phyloP scores from a whole-genome alignment of 2,329 filamentous ascomycete genomes.

The Nectriaceae sp. region DNA sequence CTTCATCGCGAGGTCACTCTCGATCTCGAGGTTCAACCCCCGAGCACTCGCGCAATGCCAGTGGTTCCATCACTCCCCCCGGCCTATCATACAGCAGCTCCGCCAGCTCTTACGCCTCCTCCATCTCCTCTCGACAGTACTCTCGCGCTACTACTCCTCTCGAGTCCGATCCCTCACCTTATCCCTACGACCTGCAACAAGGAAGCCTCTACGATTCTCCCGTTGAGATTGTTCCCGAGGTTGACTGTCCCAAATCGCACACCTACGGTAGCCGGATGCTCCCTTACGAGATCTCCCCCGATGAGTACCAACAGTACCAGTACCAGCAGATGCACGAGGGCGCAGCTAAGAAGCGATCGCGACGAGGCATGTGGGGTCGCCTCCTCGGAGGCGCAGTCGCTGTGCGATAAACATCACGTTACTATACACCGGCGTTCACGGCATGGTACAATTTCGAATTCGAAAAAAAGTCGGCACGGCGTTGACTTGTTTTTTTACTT shows the following conservation, averaged over 20 bases:
- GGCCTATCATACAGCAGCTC: slow-evolving; percentile 53
- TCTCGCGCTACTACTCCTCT: slow-evolving; percentile 56
- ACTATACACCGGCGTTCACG: slow-evolving; percentile 23
- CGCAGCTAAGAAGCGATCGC: slow-evolving; percentile 49
- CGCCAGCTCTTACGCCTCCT: slow-evolving; percentile 51
- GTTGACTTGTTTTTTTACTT: slow-evolving; percentile 16
- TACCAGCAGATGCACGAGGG: slow-evolving; percentile 46
- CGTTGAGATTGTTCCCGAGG: slow-evolving; percentile 46
- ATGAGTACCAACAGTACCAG: slow-evolving; percentile 46
- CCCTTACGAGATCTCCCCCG: slow-evolving; percentile 57
- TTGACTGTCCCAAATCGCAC: slow-evolving; percentile 38
- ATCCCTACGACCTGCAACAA: slow-evolving; percentile 39
- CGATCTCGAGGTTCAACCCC: slow-evolving; percentile 43
- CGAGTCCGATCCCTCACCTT: slow-evolving; percentile 46
- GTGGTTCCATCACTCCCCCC: slow-evolving; percentile 42
- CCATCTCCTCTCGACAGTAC: slow-evolving; percentile 48
- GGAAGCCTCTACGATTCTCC: slow-evolving; percentile 53
- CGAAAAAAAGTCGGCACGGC: slow-evolving; percentile 25
- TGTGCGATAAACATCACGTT: slow-evolving; percentile 35
- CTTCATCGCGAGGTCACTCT: slow-evolving; percentile 46
- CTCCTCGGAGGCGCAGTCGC: slow-evolving; percentile 50
- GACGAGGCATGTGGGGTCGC: slow-evolving; percentile 55
- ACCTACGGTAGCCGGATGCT: slow-evolving; percentile 41
- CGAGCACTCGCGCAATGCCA: slow-evolving; percentile 42
- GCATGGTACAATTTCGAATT: slow-evolving; percentile 21